phyloP scores from a whole-genome alignment of 345 rosid genomes.

The Gossypium mustelinum region DNA sequence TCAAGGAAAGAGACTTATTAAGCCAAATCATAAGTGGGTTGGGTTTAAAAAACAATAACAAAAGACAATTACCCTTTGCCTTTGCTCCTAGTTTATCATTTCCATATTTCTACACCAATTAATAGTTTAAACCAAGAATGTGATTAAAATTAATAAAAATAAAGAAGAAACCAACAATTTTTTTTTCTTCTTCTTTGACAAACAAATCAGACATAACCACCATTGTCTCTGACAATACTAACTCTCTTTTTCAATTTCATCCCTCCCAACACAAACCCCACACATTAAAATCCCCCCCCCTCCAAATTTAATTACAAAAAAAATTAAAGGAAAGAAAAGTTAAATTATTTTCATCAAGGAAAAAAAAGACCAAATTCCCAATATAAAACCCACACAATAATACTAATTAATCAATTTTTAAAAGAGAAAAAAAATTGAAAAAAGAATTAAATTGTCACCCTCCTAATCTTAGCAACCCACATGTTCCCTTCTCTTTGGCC shows the following conservation, averaged over 20 bases:
- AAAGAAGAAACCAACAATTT: neutral
- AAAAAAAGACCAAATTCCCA: neutral
- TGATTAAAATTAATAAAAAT: neutral
- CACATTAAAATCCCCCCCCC: neutral
- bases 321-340: neutral
- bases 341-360: neutral
- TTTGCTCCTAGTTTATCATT: neutral
- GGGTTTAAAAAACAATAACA: neutral
- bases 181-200: neutral
- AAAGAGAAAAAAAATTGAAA: neutral
- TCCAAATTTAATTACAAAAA: conserved; percentile 9
- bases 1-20: no score
- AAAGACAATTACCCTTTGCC: neutral
- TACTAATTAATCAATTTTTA: neutral
- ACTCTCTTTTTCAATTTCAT: conserved; percentile 11
- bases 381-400: conserved; percentile 1
- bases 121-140: neutral
- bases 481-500: conserved; percentile 7
- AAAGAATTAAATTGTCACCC: conserved; percentile 11
- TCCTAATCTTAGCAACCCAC: conserved; percentile 24
- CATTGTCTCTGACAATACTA: conserved; percentile 13
- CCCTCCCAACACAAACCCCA: conserved; percentile 13
- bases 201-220: conserved; percentile 15
- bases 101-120: neutral
- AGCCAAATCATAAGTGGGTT: neutral